Evolutionary conservation across 2,329 filamentous ascomycete genomes (phyloP).

Genomic region (Venturiaceae sp.): DNA sequence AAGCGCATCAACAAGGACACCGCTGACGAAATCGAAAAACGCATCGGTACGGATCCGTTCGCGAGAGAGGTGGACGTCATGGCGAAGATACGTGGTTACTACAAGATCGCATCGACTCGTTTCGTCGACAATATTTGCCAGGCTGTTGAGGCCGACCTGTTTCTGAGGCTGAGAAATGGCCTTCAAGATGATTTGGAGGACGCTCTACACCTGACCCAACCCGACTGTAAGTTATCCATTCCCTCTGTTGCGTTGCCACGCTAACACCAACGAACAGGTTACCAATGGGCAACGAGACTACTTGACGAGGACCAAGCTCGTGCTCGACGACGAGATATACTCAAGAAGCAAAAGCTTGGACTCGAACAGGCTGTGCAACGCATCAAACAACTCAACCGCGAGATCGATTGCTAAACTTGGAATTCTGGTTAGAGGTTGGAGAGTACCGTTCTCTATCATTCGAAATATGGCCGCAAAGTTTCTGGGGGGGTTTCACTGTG

Average conservation of each 20-base stretch:
- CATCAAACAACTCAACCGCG: background rate
- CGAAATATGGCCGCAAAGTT: too few species aligned
- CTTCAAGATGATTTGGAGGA: background rate
- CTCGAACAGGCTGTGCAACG: slow-evolving; percentile 1
- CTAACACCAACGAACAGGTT: background rate
- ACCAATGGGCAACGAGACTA: background rate
- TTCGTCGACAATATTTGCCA: slow-evolving; percentile 48
- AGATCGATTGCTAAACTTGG: too few species aligned
- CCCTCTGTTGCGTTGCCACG: background rate
- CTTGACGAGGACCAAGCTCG: slow-evolving; percentile 4
- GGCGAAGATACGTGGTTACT: slow-evolving; percentile 57
- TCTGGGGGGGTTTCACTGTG: too few species aligned
- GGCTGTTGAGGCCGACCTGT: slow-evolving; percentile 25
- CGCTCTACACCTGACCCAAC: background rate
- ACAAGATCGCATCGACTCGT: slow-evolving; percentile 53
- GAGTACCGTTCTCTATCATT: too few species aligned
- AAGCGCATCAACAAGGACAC: background rate
- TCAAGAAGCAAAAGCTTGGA: slow-evolving; percentile 1
- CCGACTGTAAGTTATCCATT: slow-evolving; percentile 1
- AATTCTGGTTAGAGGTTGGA: too few species aligned
- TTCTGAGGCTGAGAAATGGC: background rate
- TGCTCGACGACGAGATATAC: background rate
- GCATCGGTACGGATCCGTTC: slow-evolving; percentile 42
- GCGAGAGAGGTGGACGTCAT: slow-evolving; percentile 51
- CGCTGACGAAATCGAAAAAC: slow-evolving; percentile 14